These are phyloP conservation scores for Tylopilus vinaceipallidus DNA, from an alignment of 768 basidiomycete genomes.

Conservation along the genomic window DNA sequence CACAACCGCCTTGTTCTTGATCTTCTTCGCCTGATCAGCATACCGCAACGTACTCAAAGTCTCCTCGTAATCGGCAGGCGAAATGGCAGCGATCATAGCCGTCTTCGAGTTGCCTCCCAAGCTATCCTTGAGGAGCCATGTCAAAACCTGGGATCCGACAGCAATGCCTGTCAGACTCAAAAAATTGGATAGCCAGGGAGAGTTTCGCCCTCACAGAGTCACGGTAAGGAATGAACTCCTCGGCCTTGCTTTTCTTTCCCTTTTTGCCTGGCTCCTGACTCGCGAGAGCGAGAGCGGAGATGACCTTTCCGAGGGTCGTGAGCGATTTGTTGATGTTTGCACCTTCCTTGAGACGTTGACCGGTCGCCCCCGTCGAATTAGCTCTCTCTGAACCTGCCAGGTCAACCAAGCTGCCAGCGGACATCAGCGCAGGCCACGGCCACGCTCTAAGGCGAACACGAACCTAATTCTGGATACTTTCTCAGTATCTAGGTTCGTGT, in stretches of 20 bases:
- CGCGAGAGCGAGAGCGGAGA: conserved; percentile 77
- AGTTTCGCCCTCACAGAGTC: conserved; percentile 74
- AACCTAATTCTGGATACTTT: conserved; percentile 98
- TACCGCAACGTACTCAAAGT: conserved; percentile 95
- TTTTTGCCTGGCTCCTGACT: conserved; percentile 65
- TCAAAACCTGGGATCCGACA: conserved; percentile 65
- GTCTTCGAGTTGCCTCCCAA: conserved; percentile 97
- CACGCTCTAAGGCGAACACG: conserved; percentile 16
- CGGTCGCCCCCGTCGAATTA: conserved; percentile 96
- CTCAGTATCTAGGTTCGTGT: conserved; percentile 89
- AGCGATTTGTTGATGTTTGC: conserved; percentile 99
- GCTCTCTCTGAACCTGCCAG: conserved; percentile 96
- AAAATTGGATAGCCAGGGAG: background rate
- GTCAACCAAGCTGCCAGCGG: conserved; percentile 70
- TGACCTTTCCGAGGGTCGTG: conserved; percentile 97
- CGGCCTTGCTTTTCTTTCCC: conserved; percentile 85
- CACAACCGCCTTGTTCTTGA: conserved; percentile 98
- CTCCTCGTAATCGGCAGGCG: conserved; percentile 98
- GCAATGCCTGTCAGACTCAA: conserved; percentile 6
- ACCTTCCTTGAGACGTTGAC: conserved; percentile 93
- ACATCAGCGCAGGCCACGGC: conserved; percentile 9
- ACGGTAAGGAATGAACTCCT: conserved; percentile 95
- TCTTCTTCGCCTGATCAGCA: conserved; percentile 99
- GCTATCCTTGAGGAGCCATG: conserved; percentile 98
- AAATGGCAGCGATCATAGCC: conserved; percentile 98